Evolutionary conservation across 2,329 filamentous ascomycete species (phyloP), one percentile per base, ranked within the genome.

Genomic region (Orbilia oligospora): DNA sequence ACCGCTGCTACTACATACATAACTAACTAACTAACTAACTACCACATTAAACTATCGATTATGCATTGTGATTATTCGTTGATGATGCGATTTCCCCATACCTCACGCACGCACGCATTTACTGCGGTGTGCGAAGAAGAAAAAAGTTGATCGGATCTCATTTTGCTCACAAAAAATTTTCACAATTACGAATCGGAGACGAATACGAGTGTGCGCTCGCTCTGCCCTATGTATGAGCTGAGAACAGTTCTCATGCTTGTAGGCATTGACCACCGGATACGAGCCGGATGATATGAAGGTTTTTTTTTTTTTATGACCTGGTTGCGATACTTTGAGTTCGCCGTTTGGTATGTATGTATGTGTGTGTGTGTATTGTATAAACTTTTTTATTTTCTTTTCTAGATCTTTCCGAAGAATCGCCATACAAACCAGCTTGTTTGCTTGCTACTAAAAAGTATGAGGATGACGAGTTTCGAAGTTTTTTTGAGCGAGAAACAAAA

Each of bases 271-370:
- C 58, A 30, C 58, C 33, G 36, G 56, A 71, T 51, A 48, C 49
- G 41, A 63, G n/a, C n/a, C n/a, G n/a, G 33, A 41, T 44, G 5
- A 10, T 18, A 22, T 16, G 33, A 61, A 44, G 20, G 20, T 44
- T 61, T 61, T 61, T 41, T 16, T 24, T 36, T 9, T 38, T 6
- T 36, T 12, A n/a, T 41, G 14, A 33, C 12, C 68, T 55, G 46
- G 44, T 71, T 71, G 56, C 68, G 55, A 71, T 71, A 51, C 48
- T 51, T 51, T 65, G 8, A 36, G 33, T 72, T 71, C n/a, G n/a
- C n/a, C n/a, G n/a, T n/a, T n/a, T n/a, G n/a, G n/a, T n/a, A n/a
- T n/a, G n/a, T n/a, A n/a, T n/a, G n/a, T n/a, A n/a, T n/a, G n/a
- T n/a, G n/a, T n/a, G n/a, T n/a, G n/a, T n/a, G n/a, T n/a, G n/a